Evolutionary conservation across 768 basidiomycete species (phyloP), one percentile per base, ranked within the genome.

Genomic region (Boletus tomentosulus): DNA sequence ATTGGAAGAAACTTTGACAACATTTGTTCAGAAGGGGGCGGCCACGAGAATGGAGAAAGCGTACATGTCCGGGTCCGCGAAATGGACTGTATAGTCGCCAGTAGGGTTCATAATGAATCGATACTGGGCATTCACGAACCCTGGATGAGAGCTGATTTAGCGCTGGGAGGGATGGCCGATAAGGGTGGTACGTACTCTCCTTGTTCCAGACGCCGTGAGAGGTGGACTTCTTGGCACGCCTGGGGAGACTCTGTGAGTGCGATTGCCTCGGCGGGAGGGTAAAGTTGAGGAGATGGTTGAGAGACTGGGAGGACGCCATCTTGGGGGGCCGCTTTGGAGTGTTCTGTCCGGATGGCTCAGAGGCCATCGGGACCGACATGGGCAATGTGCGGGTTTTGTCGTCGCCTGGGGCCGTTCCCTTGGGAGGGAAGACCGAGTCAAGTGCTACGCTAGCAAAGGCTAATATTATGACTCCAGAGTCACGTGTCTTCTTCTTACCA

Each of bases 11-110:
- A 64, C 94, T 97, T 56, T 5, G 13, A 13, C 13, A 42, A 15
- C n/a, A 2, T 42, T 7, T 19, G 9, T 56, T 42, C 50, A 51
- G 52, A 53, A 35, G 42, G 43, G 41, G 22, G 25, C 6, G 27
- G n/a, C 22, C 11, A 46, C 19, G 28, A 37, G n/a, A 19, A 42
- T 10, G 8, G 7, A 50, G 44, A 56, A 43, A 57, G 76, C 90
- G 65, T 70, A 89, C 89, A 98, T 95, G 71, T 99, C 97, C 33
- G 97, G 93, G 70, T 98, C 95, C 39, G 92, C 93, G 66, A 98
- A 95, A 70, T 97, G 94, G 6, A 89, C 95, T 16, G 94, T 92
- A 67, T 97, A 95, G 60, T 84, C 80, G n/a, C 91, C 89, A 38
- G 78, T 84, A 2, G 96, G 96, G 63, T 92, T 91, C 86, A 98